Conservation (phyloP, 768 basidiomycete species). For the Calvatia gigantea region DNA sequence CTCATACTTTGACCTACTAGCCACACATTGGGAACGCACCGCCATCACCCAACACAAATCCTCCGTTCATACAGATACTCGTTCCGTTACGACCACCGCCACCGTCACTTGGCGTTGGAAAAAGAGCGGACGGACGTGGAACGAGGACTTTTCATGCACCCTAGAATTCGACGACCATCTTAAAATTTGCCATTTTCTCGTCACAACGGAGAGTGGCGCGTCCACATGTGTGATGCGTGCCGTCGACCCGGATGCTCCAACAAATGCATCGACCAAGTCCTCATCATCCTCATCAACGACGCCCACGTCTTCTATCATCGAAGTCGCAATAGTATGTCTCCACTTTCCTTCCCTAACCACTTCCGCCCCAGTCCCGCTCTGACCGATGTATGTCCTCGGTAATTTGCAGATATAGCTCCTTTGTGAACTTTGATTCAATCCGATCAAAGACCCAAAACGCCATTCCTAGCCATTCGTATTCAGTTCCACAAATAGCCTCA, state of each 20-base stretch:
- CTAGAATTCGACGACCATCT: constrained; percentile 40
- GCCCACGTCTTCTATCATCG: background rate
- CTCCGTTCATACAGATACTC: constrained; percentile 20
- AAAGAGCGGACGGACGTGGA: constrained; percentile 37
- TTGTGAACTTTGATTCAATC: background rate
- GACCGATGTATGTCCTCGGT: background rate
- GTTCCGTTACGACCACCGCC: constrained; percentile 31
- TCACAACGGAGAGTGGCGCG: constrained; percentile 34
- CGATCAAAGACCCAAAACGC: too few relatives aligned
- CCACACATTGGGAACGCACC: constrained; percentile 41
- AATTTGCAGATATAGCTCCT: background rate
- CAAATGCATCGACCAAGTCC: background rate
- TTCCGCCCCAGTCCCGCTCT: background rate
- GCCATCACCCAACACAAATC: constrained; percentile 21
- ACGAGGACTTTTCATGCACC: constrained; percentile 43
- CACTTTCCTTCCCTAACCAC: background rate
- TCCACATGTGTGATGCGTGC: constrained; percentile 47
- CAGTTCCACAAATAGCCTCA: background rate
- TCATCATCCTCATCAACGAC: background rate
- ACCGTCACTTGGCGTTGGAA: constrained; percentile 46
- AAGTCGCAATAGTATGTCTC: background rate
- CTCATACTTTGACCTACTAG: constrained; percentile 46
- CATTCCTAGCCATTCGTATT: background rate
- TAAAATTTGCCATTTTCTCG: constrained; percentile 38
- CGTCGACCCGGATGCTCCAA: constrained; percentile 23